These are phyloP conservation scores for Torulaspora pretoriensis DNA, from an alignment of 1,139 yeast genomes.

Conservation along the genomic window DNA sequence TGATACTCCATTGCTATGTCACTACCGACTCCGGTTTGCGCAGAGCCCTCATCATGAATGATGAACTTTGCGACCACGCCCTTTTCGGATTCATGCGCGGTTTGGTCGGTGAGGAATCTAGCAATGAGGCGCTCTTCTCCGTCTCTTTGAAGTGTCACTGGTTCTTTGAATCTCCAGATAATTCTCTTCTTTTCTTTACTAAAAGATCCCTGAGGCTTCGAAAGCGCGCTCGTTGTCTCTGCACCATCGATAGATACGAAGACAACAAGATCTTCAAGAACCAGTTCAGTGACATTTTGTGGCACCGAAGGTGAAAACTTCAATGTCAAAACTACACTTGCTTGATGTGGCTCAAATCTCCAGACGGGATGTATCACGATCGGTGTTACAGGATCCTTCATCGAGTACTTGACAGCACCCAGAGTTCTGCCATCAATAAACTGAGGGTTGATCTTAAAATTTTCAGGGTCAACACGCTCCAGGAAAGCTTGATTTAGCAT, in stretches of 20 bases:
- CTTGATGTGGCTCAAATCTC: conserved; percentile 81
- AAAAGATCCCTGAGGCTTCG: conserved; percentile 87
- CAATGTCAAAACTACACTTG: conserved; percentile 74
- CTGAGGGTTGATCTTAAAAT: conserved; percentile 36
- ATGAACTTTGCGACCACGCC: conserved; percentile 69
- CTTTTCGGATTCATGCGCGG: conserved; percentile 59
- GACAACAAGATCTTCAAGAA: conserved; percentile 59
- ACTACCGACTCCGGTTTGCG: conserved; percentile 30
- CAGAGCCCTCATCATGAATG: conserved; percentile 33
- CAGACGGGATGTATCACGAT: conserved; percentile 73
- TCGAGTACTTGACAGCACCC: conserved; percentile 71
- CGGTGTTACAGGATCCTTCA: conserved; percentile 55
- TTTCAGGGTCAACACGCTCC: conserved; percentile 35
- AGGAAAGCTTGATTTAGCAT: conserved; percentile 40
- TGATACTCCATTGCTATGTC: conserved; percentile 34
- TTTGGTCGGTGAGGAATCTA: conserved; percentile 60
- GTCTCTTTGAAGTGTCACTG: conserved; percentile 38
- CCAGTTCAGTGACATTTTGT: conserved; percentile 42
- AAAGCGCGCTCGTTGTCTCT: conserved; percentile 62
- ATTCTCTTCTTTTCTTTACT: conserved; percentile 79
- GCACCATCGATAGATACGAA: conserved; percentile 58
- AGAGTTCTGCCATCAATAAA: conserved; percentile 53
- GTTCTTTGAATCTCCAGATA: conserved; percentile 68
- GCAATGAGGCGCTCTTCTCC: conserved; percentile 63
- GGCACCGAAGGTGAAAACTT: conserved; percentile 42